These are phyloP conservation scores for Solanum virginianum DNA, from an alignment of 257 asterid species.

Conservation along the genomic window DNA sequence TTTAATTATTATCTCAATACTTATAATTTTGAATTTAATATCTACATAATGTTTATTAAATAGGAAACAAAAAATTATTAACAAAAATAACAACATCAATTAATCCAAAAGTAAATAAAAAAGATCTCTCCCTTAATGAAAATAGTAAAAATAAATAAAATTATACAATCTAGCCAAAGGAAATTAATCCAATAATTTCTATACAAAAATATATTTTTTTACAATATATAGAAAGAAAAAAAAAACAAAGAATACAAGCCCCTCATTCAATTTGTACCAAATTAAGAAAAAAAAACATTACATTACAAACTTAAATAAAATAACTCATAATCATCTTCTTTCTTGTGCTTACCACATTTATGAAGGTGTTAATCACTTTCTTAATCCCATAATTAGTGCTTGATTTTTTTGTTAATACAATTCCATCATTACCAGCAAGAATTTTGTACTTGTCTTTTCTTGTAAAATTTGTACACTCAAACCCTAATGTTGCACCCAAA, in stretches of 20 bases:
- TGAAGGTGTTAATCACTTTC: background rate
- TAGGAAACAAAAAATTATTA: too few species aligned
- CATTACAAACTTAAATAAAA: background rate
- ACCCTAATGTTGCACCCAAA: constrained; percentile 14
- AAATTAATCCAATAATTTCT: too few species aligned
- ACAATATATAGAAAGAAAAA: background rate
- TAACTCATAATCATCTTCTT: background rate
- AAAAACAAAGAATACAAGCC: background rate
- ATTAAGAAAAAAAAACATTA: background rate
- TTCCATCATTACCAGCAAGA: constrained; percentile 27
- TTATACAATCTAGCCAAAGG: too few species aligned
- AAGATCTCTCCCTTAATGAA: too few species aligned
- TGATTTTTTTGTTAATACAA: background rate
- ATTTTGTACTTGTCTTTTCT: constrained; percentile 31
- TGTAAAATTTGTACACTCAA: constrained; percentile 21
- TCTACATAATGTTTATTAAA: too few species aligned
- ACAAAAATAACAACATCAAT: too few species aligned
- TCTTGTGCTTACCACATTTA: background rate
- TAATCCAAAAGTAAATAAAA: too few species aligned
- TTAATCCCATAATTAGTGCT: background rate
- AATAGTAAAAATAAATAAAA: too few species aligned
- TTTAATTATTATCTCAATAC: too few species aligned
- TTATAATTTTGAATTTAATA: too few species aligned
- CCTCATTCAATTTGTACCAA: background rate
- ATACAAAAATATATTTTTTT: too few species aligned